Evolutionary conservation across 768 basidiomycete genomes (phyloP).

Genomic region (Leccinellum rugosiceps): DNA sequence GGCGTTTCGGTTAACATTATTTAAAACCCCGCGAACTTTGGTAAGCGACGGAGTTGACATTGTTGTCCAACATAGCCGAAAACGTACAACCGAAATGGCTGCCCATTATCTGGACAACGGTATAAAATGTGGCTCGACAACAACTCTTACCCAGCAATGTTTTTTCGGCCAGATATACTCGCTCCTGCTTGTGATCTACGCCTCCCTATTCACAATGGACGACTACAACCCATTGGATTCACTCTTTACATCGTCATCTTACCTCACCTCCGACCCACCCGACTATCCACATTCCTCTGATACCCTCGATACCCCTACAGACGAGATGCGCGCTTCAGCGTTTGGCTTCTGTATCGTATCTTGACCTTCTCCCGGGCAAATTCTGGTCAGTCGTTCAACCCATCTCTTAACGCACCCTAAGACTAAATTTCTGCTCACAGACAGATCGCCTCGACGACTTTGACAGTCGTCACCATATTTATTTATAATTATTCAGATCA

Average conservation of each 20-base stretch:
- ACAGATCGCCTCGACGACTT: slow-evolving; percentile 6
- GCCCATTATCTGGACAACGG: background rate
- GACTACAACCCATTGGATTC: background rate
- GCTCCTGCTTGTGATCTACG: background rate
- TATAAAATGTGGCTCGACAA: background rate
- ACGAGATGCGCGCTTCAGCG: background rate
- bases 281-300: background rate
- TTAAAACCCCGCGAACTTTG: background rate
- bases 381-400: background rate
- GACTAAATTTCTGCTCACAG: background rate
- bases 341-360: background rate
- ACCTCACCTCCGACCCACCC: background rate
- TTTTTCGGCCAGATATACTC: background rate
- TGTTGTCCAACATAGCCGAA: background rate
- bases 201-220: background rate
- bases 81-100: background rate
- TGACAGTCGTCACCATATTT: slow-evolving; percentile 4
- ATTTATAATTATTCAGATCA: slow-evolving; percentile 11
- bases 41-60: background rate
- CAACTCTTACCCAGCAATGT: background rate
- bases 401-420: background rate
- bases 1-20: background rate
- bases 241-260: background rate
- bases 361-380: background rate
- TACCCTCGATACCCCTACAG: background rate